phyloP scores from a whole-genome alignment of 768 basidiomycete genomes.

The Gloeopeniophorella convolvens region DNA sequence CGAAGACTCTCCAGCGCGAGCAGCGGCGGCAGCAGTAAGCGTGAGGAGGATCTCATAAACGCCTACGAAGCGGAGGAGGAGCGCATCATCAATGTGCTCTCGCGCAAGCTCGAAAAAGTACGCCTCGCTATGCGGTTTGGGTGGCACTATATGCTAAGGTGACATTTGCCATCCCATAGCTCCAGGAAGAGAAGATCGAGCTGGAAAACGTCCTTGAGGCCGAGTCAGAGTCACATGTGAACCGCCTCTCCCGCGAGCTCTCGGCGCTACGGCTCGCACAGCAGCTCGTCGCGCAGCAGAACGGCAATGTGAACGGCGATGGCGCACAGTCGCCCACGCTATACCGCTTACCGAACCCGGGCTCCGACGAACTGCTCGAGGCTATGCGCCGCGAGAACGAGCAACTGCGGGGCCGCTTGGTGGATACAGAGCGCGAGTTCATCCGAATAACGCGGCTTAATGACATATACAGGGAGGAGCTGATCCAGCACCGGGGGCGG shows the following conservation, averaged over 20 bases:
- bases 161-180: conserved; percentile 33
- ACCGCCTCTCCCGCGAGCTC: conserved; percentile 64
- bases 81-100: conserved; percentile 76
- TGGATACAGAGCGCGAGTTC: conserved; percentile 73
- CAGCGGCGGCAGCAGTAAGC: conserved; percentile 37
- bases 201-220: conserved; percentile 79
- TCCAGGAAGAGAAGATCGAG: conserved; percentile 79
- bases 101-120: conserved; percentile 80
- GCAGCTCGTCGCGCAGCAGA: conserved; percentile 35
- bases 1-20: conserved; percentile 50
- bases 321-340: conserved; percentile 18
- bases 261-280: conserved; percentile 56
- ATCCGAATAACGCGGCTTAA: conserved; percentile 68
- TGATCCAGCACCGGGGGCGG: conserved; percentile 68
- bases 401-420: conserved; percentile 54
- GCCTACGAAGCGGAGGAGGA: conserved; percentile 89
- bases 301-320: conserved; percentile 26
- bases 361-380: conserved; percentile 58
- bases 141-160: background rate
- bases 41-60: conserved; percentile 75
- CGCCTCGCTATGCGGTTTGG: conserved; percentile 15
- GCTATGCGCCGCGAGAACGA: conserved; percentile 79
- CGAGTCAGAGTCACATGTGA: conserved; percentile 82
- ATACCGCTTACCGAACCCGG: conserved; percentile 26
- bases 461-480: conserved; percentile 79